Evolutionary conservation across 228 moss, liverwort and hornwort species (phyloP).

Genomic region (Sphagnum magellanicum): DNA sequence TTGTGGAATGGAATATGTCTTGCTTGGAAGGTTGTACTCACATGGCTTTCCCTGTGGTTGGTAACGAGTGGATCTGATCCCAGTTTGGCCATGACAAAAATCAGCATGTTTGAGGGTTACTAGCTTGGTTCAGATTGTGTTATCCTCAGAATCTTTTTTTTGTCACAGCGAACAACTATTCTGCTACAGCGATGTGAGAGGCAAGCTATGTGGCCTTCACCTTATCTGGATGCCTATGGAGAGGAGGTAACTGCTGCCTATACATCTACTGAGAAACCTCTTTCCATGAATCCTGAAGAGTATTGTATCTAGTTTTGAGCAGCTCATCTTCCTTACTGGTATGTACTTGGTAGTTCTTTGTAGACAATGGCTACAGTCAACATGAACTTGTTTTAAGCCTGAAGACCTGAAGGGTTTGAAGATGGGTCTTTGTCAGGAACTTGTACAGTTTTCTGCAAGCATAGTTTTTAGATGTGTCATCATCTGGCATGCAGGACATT

Average conservation of each 20-base stretch:
- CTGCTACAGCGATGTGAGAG: slow-evolving; percentile 85
- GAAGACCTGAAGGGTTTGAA: background rate
- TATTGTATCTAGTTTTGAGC: background rate
- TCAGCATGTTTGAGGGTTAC: no score
- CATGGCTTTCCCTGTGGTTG: no score
- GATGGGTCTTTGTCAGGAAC: background rate
- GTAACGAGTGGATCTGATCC: no score
- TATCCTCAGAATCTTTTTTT: background rate
- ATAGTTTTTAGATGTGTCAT: background rate
- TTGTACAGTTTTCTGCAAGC: background rate
- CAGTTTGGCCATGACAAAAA: no score
- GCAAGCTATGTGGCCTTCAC: slow-evolving; percentile 87
- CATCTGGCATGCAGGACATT: slow-evolving; percentile 38
- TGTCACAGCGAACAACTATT: slow-evolving; percentile 66
- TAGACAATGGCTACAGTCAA: background rate
- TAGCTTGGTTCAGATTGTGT: no score
- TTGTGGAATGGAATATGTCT: no score
- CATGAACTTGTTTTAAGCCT: background rate
- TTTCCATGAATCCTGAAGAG: background rate
- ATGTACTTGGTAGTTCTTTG: background rate
- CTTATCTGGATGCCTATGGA: slow-evolving; percentile 84
- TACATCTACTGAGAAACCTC: background rate
- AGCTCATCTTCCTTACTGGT: background rate
- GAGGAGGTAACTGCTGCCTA: slow-evolving; percentile 61
- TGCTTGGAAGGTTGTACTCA: no score